A percentile compares a stretch with the other conserved stretches of the same genome.
These are phyloP conservation scores for Mimosa bimucronata DNA, from an alignment of 306 rosid genomes.

Conservation along the genomic window DNA sequence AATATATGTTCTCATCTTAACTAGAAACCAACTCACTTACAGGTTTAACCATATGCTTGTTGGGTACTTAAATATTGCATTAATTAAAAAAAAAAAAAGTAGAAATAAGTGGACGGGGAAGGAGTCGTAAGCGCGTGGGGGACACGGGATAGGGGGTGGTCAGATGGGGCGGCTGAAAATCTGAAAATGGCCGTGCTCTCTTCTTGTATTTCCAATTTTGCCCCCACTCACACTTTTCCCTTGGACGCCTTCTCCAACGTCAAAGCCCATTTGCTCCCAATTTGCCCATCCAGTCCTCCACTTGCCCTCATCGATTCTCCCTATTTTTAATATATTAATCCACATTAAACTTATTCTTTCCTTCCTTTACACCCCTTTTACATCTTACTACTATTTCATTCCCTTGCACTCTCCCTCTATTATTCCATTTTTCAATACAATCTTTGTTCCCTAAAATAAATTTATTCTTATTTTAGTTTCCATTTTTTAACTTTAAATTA, in stretches of 20 bases:
- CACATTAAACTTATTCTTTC: neutral
- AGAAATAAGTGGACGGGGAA: neutral
- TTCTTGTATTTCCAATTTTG: neutral
- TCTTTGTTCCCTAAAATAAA: no score
- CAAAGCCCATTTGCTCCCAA: neutral
- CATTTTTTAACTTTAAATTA: no score
- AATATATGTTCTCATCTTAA: no score
- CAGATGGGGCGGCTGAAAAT: slow-evolving; percentile 52
- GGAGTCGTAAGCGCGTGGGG: slow-evolving; percentile 1
- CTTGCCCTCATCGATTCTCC: neutral
- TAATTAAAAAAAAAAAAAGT: no score
- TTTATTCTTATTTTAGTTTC: no score
- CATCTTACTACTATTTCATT: no score
- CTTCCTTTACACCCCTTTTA: neutral
- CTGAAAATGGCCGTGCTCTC: neutral
- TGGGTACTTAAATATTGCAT: no score
- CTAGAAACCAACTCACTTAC: no score
- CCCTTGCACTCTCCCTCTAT: neutral
- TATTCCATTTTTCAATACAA: no score
- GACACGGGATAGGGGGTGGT: slow-evolving; percentile 9
- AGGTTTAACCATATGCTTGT: no score
- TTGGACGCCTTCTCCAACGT: neutral
- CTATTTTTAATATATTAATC: no score
- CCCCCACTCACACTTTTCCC: slow-evolving; percentile 4
- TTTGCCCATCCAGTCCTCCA: neutral